Percentiles rank a stretch among this genome's conserved stretches.
Conservation (phyloP, 1,284 basidiomycete genomes). For the Phlebopus sp. region DNA sequence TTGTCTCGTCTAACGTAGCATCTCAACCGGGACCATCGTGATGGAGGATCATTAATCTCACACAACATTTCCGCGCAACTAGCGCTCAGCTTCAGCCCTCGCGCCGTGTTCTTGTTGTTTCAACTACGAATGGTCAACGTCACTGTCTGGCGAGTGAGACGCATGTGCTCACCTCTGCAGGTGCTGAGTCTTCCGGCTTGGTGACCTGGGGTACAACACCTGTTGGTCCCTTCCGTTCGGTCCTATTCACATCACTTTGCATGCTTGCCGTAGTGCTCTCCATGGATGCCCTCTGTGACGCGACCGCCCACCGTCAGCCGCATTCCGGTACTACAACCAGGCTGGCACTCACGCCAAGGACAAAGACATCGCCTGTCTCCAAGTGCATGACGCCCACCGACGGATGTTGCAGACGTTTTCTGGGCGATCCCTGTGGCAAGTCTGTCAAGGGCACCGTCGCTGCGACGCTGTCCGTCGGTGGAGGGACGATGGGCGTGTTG, state of each 20-base stretch:
- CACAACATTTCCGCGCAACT: no score
- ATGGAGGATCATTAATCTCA: no score
- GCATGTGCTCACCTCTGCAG: not conserved
- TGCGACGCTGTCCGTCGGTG: not conserved
- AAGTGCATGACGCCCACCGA: not conserved
- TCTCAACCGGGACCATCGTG: no score
- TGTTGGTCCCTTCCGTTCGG: not conserved
- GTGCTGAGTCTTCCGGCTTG: not conserved
- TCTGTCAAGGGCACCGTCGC: conserved; percentile 12
- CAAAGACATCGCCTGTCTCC: conserved; percentile 7
- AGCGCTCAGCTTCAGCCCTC: no score
- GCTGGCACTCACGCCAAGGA: conserved; percentile 13
- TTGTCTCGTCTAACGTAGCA: no score
- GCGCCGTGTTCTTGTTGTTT: no score
- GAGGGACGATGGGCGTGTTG: conserved; percentile 21
- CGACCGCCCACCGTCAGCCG: not conserved
- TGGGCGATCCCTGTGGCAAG: not conserved
- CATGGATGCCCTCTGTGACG: conserved; percentile 9
- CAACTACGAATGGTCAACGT: no score
- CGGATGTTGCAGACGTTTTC: not conserved
- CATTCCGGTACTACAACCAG: not conserved
- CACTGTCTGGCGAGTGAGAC: no score
- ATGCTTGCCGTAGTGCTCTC: conserved; percentile 13
- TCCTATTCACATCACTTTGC: no score
- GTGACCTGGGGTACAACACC: not conserved